phyloP scores from a whole-genome alignment of 2,329 filamentous ascomycete genomes.

The Aspergillus ochraceus region DNA sequence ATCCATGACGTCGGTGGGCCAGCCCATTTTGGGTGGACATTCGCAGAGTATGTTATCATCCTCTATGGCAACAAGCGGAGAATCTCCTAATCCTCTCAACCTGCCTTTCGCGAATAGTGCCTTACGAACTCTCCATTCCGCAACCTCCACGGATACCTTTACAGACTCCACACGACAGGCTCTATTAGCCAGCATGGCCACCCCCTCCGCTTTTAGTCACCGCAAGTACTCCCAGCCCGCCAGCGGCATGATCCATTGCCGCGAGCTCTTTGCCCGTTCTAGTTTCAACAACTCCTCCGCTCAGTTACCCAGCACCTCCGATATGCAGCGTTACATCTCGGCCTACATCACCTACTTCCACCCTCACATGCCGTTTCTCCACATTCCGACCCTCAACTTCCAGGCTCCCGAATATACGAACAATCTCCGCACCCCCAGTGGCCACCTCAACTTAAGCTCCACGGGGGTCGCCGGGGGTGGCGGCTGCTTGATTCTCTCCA shows the following conservation, averaged over 20 bases:
- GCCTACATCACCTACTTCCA: constrained; percentile 92
- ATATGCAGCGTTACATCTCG: constrained; percentile 86
- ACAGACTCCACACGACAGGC: constrained; percentile 66
- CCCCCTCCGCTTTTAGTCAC: constrained; percentile 57
- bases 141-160: constrained; percentile 64
- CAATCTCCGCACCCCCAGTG: constrained; percentile 58
- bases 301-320: constrained; percentile 73
- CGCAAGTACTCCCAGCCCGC: constrained; percentile 62
- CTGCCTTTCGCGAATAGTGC: constrained; percentile 59
- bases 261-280: constrained; percentile 36
- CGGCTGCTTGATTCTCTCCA: constrained; percentile 81
- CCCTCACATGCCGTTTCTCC: constrained; percentile 90
- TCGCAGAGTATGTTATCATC: constrained; percentile 53
- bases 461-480: constrained; percentile 69
- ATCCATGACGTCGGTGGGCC: constrained; percentile 72
- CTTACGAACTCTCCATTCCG: constrained; percentile 59
- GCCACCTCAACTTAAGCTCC: constrained; percentile 52
- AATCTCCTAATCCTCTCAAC: constrained; percentile 49
- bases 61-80: constrained; percentile 44
- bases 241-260: constrained; percentile 49
- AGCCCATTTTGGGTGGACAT: constrained; percentile 66
- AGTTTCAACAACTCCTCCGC: constrained; percentile 42
- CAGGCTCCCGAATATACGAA: constrained; percentile 69
- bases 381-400: constrained; percentile 88
- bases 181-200: constrained; percentile 61